Percentiles rank a stretch among this genome's conserved stretches.
These are phyloP conservation scores for Aspergillus luchuensis DNA, from an alignment of 2,329 filamentous ascomycete genomes.

Conservation along the genomic window DNA sequence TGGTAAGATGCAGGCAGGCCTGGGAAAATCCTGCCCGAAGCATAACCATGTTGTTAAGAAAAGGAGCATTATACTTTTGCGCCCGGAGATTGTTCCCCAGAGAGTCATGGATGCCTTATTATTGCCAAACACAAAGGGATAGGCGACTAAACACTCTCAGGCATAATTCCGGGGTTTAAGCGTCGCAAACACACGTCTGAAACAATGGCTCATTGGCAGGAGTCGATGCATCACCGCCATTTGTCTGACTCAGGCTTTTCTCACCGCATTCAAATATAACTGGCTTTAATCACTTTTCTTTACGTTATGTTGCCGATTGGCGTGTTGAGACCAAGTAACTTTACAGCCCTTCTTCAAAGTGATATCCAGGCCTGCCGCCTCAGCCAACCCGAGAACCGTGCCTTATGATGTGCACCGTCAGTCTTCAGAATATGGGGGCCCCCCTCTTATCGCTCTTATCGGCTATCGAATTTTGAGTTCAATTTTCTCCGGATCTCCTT, in stretches of 20 bases:
- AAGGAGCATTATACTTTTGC: neutral
- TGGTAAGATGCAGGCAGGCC: neutral
- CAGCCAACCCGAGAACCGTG: neutral
- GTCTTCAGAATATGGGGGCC: neutral
- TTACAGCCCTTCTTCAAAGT: neutral
- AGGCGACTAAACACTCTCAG: slow-evolving; percentile 6
- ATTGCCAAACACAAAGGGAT: neutral
- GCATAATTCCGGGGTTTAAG: slow-evolving; percentile 10
- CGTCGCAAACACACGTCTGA: slow-evolving; percentile 17
- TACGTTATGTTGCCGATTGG: neutral
- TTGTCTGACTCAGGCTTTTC: slow-evolving; percentile 10
- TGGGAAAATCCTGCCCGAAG: slow-evolving; percentile 1
- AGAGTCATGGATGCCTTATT: neutral
- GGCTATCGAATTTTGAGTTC: slow-evolving; percentile 7
- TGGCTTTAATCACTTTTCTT: neutral
- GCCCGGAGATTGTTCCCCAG: neutral
- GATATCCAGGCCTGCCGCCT: neutral
- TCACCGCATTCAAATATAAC: slow-evolving; percentile 17
- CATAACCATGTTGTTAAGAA: neutral
- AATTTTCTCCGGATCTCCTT: slow-evolving; percentile 19
- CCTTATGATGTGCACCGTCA: neutral
- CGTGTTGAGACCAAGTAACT: too few species aligned
- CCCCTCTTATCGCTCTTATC: slow-evolving; percentile 20
- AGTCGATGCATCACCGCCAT: slow-evolving; percentile 22
- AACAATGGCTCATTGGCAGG: slow-evolving; percentile 20